Base-by-base conservation (phyloP, 2,329 filamentous ascomycete genomes). In the Hypoxylon rubiginosum region DNA sequence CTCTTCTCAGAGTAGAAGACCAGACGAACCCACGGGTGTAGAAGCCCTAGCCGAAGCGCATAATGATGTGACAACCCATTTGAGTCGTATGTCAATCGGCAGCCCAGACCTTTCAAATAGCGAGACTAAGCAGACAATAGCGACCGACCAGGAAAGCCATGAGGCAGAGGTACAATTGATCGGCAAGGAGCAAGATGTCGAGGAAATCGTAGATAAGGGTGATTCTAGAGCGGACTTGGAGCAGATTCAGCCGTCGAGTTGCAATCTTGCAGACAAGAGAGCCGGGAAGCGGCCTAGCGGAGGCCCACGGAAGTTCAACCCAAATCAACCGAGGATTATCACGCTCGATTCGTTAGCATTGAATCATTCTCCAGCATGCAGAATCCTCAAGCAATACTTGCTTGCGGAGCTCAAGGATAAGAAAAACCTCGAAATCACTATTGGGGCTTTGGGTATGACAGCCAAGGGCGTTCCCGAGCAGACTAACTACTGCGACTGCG, bases 401-500 rank as follows among this genome's bases (percentile, higher is more conserved):
- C 75, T 85, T 6, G 86, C 87, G 51, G 96, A 98, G 80, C 91
- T 91, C 3, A 83, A 84, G 70, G 84, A 86, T 80, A 82, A 96
- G 74, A 86, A 83, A 63, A 76, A 76, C 3, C 76, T 81, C 28
- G 67, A 72, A 17, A 73, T 76, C 32, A 62, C 72, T 1, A 56
- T 70, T 17, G 58, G 66, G 6, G 50, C 70, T 15, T 58, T 81
- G 32, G 88, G 87, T 3, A 89, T 92, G 82, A 93, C 89, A 41
- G 92, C 92, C 4, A 91, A 87, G 64, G 84, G 86, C 7, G 90
- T 97, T 13, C 95, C 96, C 0, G 81, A 86, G 66, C 96, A 99
- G 77, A 81, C 88, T 52, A 98, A 99, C 75, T 92, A 86, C 71
- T 94, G 88, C 66, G 96, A 99, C 76, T 99, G 96, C 74, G 96